These are phyloP conservation scores for Kodamaea fukazawae DNA, from an alignment of 805 yeast species.

Conservation along the genomic window DNA sequence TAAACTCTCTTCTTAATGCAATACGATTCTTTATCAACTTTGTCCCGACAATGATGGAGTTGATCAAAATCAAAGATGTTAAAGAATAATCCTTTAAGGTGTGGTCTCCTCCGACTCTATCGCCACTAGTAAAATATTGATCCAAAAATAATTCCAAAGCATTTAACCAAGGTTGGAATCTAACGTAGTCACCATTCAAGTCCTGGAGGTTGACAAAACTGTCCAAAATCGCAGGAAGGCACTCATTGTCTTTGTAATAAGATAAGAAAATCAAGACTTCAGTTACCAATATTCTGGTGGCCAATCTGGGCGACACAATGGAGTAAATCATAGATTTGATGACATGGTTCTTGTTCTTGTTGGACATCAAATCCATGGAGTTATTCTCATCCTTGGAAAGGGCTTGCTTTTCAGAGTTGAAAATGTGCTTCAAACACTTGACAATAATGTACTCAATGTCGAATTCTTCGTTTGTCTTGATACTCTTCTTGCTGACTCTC, in stretches of 20 bases:
- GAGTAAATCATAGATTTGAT: slow-evolving; percentile 37
- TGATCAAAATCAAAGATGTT: slow-evolving; percentile 36
- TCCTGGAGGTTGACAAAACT: slow-evolving; percentile 35
- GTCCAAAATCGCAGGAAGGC: slow-evolving; percentile 27
- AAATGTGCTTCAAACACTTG: slow-evolving; percentile 34
- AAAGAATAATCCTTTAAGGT: slow-evolving; percentile 32
- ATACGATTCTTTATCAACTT: slow-evolving; percentile 26
- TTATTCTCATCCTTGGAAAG: slow-evolving; percentile 7
- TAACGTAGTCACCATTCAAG: slow-evolving; percentile 30
- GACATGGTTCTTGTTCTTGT: slow-evolving; percentile 29
- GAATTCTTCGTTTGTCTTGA: slow-evolving; percentile 44
- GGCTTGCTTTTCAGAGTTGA: slow-evolving; percentile 24
- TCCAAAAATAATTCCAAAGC: slow-evolving; percentile 36
- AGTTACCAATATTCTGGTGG: slow-evolving; percentile 40
- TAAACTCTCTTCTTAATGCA: slow-evolving; percentile 33
- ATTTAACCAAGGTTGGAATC: slow-evolving; percentile 43
- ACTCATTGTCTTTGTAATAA: slow-evolving; percentile 24
- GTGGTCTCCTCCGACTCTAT: slow-evolving; percentile 15
- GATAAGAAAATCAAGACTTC: slow-evolving; percentile 40
- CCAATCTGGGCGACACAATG: slow-evolving; percentile 37
- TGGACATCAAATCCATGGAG: slow-evolving; percentile 12
- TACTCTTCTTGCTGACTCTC: slow-evolving; percentile 39
- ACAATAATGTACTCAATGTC: slow-evolving; percentile 40
- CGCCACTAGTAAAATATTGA: slow-evolving; percentile 22
- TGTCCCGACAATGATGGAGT: slow-evolving; percentile 31